These are phyloP conservation scores for Starmerella stigmatis DNA, from an alignment of 805 yeast genomes.

Conservation along the genomic window DNA sequence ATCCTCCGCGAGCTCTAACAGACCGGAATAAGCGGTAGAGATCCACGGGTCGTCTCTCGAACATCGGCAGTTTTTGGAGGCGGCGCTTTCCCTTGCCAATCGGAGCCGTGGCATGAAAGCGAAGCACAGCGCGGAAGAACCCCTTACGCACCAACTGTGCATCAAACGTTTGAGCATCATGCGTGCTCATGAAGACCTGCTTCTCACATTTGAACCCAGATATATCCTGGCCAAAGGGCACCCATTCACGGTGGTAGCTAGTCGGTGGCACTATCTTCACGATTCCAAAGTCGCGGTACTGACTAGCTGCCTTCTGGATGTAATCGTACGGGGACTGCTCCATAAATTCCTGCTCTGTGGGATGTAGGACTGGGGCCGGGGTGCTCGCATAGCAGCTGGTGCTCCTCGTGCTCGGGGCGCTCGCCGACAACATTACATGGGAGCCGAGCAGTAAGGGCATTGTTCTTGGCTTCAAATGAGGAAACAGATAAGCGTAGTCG, in stretches of 20 bases:
- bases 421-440: not conserved
- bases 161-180: not conserved
- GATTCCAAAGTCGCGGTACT: conserved; percentile 1
- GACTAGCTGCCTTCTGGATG: not conserved
- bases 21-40: conserved; percentile 47
- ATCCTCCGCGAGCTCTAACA: conserved; percentile 60
- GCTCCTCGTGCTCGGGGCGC: not conserved
- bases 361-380: conserved; percentile 5
- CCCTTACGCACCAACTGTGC: conserved; percentile 8
- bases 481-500: not conserved
- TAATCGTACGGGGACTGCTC: not conserved
- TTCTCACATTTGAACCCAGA: conserved; percentile 6
- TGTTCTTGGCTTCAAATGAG: not conserved
- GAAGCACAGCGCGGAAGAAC: conserved; percentile 15
- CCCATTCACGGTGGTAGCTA: not conserved
- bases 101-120: conserved; percentile 9
- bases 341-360: conserved; percentile 2
- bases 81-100: conserved; percentile 1
- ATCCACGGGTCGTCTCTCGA: conserved; percentile 58
- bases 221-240: conserved; percentile 12
- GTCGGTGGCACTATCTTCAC: conserved; percentile 9
- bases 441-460: not conserved
- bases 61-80: conserved; percentile 39
- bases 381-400: not conserved
- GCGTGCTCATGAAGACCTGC: conserved; percentile 3